phyloP scores from a whole-genome alignment of 331 rosid species.

The Ulmus americana region DNA sequence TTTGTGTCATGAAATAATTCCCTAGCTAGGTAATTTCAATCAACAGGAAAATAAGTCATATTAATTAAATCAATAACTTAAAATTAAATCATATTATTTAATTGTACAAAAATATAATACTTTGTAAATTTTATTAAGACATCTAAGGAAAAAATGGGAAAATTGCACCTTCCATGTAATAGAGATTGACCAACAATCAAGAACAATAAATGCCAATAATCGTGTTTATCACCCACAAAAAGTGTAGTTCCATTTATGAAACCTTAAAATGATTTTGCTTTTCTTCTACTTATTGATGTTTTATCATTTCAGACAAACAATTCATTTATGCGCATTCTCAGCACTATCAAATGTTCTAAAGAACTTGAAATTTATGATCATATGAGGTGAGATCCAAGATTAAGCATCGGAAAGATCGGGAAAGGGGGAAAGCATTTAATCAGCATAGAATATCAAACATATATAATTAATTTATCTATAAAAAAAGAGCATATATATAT shows the following conservation, averaged over 20 bases:
- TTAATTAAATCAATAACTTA: too few species aligned
- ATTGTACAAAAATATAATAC: too few species aligned
- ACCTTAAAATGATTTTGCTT: slow-evolving; percentile 4
- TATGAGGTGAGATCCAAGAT: slow-evolving; percentile 13
- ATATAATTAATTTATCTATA: neutral
- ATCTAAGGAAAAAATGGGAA: neutral
- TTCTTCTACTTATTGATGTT: neutral
- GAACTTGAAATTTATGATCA: slow-evolving; percentile 1
- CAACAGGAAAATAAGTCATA: too few species aligned
- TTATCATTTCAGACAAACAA: slow-evolving; percentile 2
- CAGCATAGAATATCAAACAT: neutral
- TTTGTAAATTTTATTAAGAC: too few species aligned
- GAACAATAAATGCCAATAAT: slow-evolving; percentile 2
- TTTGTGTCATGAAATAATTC: too few species aligned
- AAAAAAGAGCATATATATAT: too few species aligned
- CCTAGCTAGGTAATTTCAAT: too few species aligned
- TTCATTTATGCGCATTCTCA: neutral
- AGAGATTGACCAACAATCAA: neutral
- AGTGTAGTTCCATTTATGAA: slow-evolving; percentile 10
- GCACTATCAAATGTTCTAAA: neutral
- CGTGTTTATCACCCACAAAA: slow-evolving; percentile 1
- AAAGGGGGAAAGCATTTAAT: neutral
- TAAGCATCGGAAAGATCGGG: neutral
- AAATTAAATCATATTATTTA: too few species aligned
- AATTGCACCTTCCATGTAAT: neutral